Base-by-base conservation (phyloP, 2,329 filamentous ascomycete genomes). In the Ciborinia camelliae region DNA sequence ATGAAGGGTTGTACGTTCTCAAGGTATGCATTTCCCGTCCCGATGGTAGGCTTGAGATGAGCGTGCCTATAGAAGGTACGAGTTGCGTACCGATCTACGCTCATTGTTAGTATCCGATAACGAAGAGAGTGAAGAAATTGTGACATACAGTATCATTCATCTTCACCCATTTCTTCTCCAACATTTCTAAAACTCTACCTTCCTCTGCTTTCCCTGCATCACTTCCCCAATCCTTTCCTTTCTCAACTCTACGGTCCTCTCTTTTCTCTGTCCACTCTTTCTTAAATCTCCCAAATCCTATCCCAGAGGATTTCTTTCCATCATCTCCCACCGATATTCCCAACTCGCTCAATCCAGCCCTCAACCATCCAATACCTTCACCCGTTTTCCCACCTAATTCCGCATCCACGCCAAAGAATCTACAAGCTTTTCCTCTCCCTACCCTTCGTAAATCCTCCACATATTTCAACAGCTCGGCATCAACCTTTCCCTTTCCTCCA, bases 361-460 rank as follows among this genome's bases (percentile, higher is more conserved):
- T 82, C 53, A 97, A 78, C 92, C 94, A 98, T 0, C 90, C 92
- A 65, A 99, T 90, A 0, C 86, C 95, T 60, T 89, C 89, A 1
- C 93, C 95, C 0, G 89, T 90, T 76, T 94, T 88, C 0, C 90
- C 91, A 1, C 86, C 86, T 14, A 92, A 75, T 73, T 99, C 95
- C 2, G 93, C 90, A 75, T 97, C 92, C 58, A 98, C 89, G 0
- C 88, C 95, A 64, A 97, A 88, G 75, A 98, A 97, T 1, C 95
- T 84, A 73, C 92, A 96, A 0, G 93, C 92, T 70, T 92, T 92
- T 28, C 90, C 94, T 61, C 91, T 85, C 50, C 91, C 87, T 0
- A 90, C 91, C 59, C 86, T 83, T 20, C 87, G 82, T 26, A 98
- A 77, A 69, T 95, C 90, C 26, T 90, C 87, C 1, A 90, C 81